Conservation (phyloP, 768 basidiomycete species). For the Boletus subcaerulescens region DNA sequence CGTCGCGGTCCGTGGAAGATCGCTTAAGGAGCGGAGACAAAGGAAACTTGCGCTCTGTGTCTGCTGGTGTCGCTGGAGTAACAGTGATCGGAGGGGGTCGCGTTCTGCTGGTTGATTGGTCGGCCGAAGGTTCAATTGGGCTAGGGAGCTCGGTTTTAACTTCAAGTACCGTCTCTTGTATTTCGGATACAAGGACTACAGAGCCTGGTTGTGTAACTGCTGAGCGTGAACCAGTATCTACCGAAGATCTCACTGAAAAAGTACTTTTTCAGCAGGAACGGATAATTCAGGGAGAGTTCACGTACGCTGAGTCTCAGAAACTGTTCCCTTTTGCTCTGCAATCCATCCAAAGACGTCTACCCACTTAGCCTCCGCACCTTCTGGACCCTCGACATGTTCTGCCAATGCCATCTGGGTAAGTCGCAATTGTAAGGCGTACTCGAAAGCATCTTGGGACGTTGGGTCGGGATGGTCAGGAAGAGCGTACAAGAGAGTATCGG, state of each 20-base stretch:
- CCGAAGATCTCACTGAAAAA: slow-evolving; percentile 28
- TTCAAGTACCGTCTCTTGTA: slow-evolving; percentile 12
- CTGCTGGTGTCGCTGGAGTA: slow-evolving; percentile 58
- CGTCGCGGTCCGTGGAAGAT: slow-evolving; percentile 38
- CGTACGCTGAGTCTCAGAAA: slow-evolving; percentile 28
- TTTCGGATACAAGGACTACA: slow-evolving; percentile 11
- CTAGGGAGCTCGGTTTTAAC: slow-evolving; percentile 1
- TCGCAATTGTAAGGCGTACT: slow-evolving; percentile 76
- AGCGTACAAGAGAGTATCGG: slow-evolving; percentile 41
- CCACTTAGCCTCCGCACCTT: slow-evolving; percentile 77
- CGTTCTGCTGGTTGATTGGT: not conserved
- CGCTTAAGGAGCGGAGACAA: slow-evolving; percentile 22
- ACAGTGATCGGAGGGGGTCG: slow-evolving; percentile 48
- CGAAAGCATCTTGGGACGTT: slow-evolving; percentile 61
- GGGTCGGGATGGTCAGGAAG: slow-evolving; percentile 48
- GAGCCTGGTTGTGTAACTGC: slow-evolving; percentile 21
- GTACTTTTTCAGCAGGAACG: not conserved
- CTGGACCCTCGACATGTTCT: slow-evolving; percentile 83
- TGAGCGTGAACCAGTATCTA: slow-evolving; percentile 29
- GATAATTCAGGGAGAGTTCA: not conserved
- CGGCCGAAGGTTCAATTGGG: slow-evolving; percentile 1
- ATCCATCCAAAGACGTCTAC: slow-evolving; percentile 86
- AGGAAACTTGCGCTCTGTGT: slow-evolving; percentile 20
- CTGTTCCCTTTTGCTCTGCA: slow-evolving; percentile 51
- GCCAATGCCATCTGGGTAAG: slow-evolving; percentile 81